Base-by-base conservation (phyloP, 2,329 filamentous ascomycete genomes). In the Proliferodiscus dingleyae region DNA sequence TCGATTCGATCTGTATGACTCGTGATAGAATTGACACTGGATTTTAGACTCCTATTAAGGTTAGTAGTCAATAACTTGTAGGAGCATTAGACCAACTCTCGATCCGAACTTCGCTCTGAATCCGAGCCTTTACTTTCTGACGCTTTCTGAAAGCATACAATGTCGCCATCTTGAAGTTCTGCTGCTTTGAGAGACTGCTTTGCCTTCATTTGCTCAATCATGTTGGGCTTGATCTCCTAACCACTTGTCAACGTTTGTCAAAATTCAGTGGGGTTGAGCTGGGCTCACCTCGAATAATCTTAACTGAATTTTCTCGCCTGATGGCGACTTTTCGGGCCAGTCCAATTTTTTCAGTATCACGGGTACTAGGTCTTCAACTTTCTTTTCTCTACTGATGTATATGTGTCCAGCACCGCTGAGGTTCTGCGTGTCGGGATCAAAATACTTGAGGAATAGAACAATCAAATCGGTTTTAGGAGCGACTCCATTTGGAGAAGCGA, bases 91-190 rank as follows among this genome's bases (percentile, higher is more conserved):
- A 55, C 51, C 50, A 45, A 59, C 56, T 46, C 43, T 28, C 19
- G 24, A 28, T 36, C 37, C 40, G 44, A 37, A 18, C 40, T 48
- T 36, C 19, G 24, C n/a, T 36, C 29, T 41, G 44, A 37, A 18
- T 46, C 51, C 16, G 39, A 40, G 33, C 18, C 22, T 60, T 75
- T 77, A 29, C 67, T 67, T 37, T 79, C 76, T 1, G 63, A 68
- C 21, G 76, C 71, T 49, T 80, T 79, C 64, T 98, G 93, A 69
- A 97, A 96, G 62, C 90, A 95, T 46, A 98, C 81, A 56, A 98
- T 95, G 62, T 98, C 93, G 39, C 93, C 93, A 59, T 98, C 91
- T 64, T 97, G 91, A 19, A 98, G 85, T 65, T 98, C 94, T 1
- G 93, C 93, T 49, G 87, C 83, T 55, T 89, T 87, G 49, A 98